Base-by-base conservation (phyloP, 1,284 basidiomycete genomes). In the Takashimella koratensis region DNA sequence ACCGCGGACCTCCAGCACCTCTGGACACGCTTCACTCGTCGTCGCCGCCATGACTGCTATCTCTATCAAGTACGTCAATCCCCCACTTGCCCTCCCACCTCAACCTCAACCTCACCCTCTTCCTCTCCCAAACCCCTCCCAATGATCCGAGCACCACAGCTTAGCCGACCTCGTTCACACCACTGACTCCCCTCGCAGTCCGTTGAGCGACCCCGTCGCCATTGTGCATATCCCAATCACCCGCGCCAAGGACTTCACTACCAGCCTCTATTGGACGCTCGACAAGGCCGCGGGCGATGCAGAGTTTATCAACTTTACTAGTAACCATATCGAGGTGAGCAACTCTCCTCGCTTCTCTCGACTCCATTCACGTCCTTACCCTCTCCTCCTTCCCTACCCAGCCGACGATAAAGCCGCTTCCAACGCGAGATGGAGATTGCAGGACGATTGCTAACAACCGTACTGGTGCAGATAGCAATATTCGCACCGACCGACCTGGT, bases 221-320 rank as follows among this genome's bases (percentile, higher is more conserved):
- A 65, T 73, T 43, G 66, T 73, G 20, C 71, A 74, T 52, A 67
- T 72, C 45, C 73, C 71, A 6, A 49, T 71, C 22, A 41, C 53
- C 2, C 57, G 53, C 11, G 57, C 62, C 11, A 50, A 56, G 5
- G 21, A 16, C 4, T 59, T 62, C 44, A 46, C 64, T 5, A 67
- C 65, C n/a, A 56, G 62, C 46, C 52, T 74, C 26, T 72, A 69
- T 56, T 72, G 71, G 69, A 70, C 70, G 16, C 56, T 74, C 45
- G 64, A 68, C 45, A 46, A 58, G 5, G 69, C 68, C 4, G 21
- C 39, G 13, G 51, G 27, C 5, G 54, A 61, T 19, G 64, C 64
- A 8, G 70, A 70, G 52, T 74, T 74, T 54, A 72, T 71, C 65
- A 74, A 72, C 51, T 51, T 71, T 47, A 74, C 71, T 8, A 64